Evolutionary conservation across 345 rosid genomes (phyloP).

Genomic region (Toxicodendron radicans): DNA sequence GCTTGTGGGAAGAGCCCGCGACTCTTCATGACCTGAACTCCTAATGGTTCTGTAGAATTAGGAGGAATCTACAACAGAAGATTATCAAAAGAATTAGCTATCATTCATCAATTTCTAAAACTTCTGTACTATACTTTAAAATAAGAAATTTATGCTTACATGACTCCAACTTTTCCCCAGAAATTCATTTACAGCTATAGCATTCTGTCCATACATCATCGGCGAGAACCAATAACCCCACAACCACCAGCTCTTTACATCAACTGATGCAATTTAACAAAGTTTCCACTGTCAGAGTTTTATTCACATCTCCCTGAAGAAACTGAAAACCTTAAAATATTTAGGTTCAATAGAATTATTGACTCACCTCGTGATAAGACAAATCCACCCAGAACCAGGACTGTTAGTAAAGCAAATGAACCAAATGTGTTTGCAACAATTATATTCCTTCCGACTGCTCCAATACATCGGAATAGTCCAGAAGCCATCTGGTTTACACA

Average conservation of each 20-base stretch:
- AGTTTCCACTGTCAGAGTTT: conserved; percentile 17
- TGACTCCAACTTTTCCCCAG: conserved; percentile 62
- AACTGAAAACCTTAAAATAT: neutral
- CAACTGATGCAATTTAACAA: conserved; percentile 29
- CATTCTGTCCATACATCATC: conserved; percentile 64
- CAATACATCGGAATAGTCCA: conserved; percentile 54
- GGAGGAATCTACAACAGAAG: conserved; percentile 44
- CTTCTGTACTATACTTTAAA: neutral
- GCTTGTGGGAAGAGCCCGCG: conserved; percentile 72
- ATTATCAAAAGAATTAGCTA: conserved; percentile 3
- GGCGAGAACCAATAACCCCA: conserved; percentile 81
- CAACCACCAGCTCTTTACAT: conserved; percentile 62
- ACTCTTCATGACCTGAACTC: conserved; percentile 60
- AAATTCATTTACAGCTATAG: conserved; percentile 60
- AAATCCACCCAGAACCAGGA: conserved; percentile 63
- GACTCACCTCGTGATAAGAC: conserved; percentile 51
- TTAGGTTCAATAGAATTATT: neutral
- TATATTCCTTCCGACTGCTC: conserved; percentile 54
- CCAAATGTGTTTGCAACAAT: conserved; percentile 65
- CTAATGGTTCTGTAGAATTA: conserved; percentile 62
- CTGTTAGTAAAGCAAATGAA: conserved; percentile 44
- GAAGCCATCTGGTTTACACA: conserved; percentile 56
- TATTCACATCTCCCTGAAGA: neutral
- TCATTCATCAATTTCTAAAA: neutral
- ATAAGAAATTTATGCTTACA: conserved; percentile 33